These are phyloP conservation scores for Thelonectria blattea DNA, from an alignment of 2,329 filamentous ascomycete genomes.

Conservation along the genomic window DNA sequence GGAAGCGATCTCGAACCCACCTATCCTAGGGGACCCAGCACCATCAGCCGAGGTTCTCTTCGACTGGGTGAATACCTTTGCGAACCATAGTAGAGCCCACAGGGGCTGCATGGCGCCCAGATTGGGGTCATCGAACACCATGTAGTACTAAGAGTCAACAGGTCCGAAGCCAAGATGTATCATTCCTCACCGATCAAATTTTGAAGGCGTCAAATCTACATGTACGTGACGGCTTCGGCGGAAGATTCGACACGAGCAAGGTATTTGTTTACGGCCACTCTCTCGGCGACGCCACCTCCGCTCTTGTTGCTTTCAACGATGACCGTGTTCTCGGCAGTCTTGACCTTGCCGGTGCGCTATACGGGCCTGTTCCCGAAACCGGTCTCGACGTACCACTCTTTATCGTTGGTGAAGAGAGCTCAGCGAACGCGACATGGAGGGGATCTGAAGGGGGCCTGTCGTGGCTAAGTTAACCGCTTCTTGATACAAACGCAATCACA, in stretches of 20 bases:
- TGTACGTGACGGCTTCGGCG: conserved; percentile 19
- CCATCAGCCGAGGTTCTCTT: conserved; percentile 6
- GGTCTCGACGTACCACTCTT: conserved; percentile 34
- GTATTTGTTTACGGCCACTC: conserved; percentile 44
- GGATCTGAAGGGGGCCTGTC: too few relatives aligned
- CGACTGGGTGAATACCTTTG: too few relatives aligned
- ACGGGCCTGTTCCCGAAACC: conserved; percentile 24
- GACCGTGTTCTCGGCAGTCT: conserved; percentile 43
- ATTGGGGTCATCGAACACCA: neutral
- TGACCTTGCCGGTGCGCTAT: conserved; percentile 46
- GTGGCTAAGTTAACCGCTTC: too few relatives aligned
- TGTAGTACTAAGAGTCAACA: conserved; percentile 13
- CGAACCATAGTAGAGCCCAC: too few relatives aligned
- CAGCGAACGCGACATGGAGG: neutral
- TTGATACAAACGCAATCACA: too few relatives aligned
- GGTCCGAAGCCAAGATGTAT: conserved; percentile 43
- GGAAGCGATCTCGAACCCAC: conserved; percentile 17
- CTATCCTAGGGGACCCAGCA: conserved; percentile 13
- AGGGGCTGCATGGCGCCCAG: too few relatives aligned
- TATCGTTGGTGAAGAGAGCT: conserved; percentile 4
- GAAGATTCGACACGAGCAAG: conserved; percentile 31
- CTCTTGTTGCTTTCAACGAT: conserved; percentile 38
- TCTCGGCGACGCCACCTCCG: conserved; percentile 43
- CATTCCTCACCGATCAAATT: conserved; percentile 44
- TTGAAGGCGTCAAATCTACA: conserved; percentile 1